Conservation (phyloP, 768 basidiomycete species). For the Mycena polygramma region DNA sequence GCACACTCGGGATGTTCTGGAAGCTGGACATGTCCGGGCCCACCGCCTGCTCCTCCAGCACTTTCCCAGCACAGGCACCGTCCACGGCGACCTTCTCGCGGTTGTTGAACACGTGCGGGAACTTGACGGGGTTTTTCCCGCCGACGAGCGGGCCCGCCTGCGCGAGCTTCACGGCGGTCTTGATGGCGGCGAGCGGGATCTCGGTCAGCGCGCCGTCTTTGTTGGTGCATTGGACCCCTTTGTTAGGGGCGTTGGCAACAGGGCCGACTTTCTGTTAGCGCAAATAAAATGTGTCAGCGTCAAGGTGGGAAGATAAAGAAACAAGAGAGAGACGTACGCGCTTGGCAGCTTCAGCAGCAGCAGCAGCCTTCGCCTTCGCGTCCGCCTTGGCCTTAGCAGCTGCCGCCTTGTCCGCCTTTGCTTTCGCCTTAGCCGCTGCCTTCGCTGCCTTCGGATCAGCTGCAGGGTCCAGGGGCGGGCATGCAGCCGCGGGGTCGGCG, state of each 20-base stretch:
- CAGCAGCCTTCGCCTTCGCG: not conserved
- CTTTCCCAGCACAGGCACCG: conserved; percentile 31
- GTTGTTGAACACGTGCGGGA: conserved; percentile 32
- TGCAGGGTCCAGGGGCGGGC: conserved; percentile 12
- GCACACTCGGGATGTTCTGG: conserved; percentile 31
- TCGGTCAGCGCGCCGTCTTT: conserved; percentile 6
- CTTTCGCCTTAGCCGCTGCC: conserved; percentile 3
- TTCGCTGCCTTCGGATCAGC: conserved; percentile 27
- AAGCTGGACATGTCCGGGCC: conserved; percentile 31
- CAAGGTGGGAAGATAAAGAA: not conserved
- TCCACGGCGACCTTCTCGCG: conserved; percentile 16
- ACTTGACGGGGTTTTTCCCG: conserved; percentile 27
- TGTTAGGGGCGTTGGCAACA: conserved; percentile 26
- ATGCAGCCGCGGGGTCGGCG: not conserved
- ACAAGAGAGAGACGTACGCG: conserved; percentile 13
- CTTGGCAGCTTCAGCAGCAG: conserved; percentile 15
- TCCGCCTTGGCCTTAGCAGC: not conserved
- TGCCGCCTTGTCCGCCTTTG: conserved; percentile 15
- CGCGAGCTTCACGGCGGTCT: conserved; percentile 24
- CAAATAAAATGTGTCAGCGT: not conserved
- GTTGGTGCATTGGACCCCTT: conserved; percentile 23
- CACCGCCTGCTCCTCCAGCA: conserved; percentile 34
- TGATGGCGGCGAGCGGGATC: conserved; percentile 24
- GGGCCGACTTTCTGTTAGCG: conserved; percentile 4
- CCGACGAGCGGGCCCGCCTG: conserved; percentile 32